Evolutionary conservation across 2,329 filamentous ascomycete species (phyloP).

Genomic region (Leptographium procerum): DNA sequence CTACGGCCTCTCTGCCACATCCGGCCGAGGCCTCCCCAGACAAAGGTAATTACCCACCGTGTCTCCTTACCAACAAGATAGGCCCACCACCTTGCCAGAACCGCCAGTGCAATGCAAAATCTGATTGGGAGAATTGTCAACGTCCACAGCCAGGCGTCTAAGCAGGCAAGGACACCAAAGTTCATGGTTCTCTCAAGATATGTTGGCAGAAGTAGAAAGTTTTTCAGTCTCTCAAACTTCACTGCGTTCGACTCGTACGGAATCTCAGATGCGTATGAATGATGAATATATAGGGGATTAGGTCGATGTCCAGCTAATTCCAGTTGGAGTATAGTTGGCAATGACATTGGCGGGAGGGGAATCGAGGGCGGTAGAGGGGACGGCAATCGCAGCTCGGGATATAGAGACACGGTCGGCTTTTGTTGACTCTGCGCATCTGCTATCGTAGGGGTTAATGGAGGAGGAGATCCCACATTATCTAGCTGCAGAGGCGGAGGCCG

Average conservation of each 20-base stretch:
- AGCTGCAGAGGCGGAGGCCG: slow-evolving; percentile 28
- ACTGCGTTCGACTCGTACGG: slow-evolving; percentile 88
- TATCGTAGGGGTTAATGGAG: neutral
- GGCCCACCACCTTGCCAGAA: slow-evolving; percentile 69
- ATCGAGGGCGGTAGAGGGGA: slow-evolving; percentile 44
- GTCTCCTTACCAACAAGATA: slow-evolving; percentile 61
- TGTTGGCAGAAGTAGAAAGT: slow-evolving; percentile 72
- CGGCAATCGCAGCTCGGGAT: slow-evolving; percentile 17
- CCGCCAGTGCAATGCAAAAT: slow-evolving; percentile 68
- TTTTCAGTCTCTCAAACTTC: slow-evolving; percentile 83
- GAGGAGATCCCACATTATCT: slow-evolving; percentile 8
- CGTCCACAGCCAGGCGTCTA: slow-evolving; percentile 93
- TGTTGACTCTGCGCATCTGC: neutral
- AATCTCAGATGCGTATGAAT: slow-evolving; percentile 41
- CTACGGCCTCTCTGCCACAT: slow-evolving; percentile 58
- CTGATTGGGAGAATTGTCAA: slow-evolving; percentile 90
- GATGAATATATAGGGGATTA: slow-evolving; percentile 55
- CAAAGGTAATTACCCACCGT: slow-evolving; percentile 60
- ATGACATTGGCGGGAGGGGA: slow-evolving; percentile 54
- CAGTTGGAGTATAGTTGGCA: slow-evolving; percentile 53
- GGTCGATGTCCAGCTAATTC: slow-evolving; percentile 51
- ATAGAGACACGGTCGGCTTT: neutral
- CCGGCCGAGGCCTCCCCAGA: slow-evolving; percentile 68
- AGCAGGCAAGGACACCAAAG: slow-evolving; percentile 81
- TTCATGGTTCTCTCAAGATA: slow-evolving; percentile 75